Base-by-base conservation (phyloP, 768 basidiomycete species). In the Leccinellum albellum region DNA sequence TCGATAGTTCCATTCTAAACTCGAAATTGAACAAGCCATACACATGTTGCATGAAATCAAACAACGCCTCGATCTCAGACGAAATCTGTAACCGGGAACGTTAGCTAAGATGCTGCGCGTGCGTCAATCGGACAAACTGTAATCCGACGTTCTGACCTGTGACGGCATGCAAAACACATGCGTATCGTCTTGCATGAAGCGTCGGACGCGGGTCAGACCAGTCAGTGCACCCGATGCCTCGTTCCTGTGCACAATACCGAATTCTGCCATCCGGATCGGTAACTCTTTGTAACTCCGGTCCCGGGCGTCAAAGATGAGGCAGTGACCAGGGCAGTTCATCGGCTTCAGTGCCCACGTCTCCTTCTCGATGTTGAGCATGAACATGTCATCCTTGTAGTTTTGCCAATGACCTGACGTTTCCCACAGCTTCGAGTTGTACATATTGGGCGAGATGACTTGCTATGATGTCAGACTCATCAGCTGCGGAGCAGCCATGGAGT, bases 271-370 rank as follows among this genome's bases (percentile, higher is more conserved):
- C 26, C 97, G 87, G 62, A 99, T 87, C 8, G 97, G 97, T 14
- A 98, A 81, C 73, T 99, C 97, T 70, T 87, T 90, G 77, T 98
- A 98, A 59, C 86, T 88, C 60, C 97, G 85, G 72, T 97, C 95
- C 56, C 91, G 82, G 24, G 91, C 89, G 74, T 94, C 96, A 68
- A 98, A 99, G 64, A 99, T 91, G 50, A 98, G 73, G 73, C 91
- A 94, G 71, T 98, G 97, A 6, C 95, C 95, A 0, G 91, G 97
- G 77, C 97, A 98, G 74, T 99, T 99, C 97, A 99, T 99, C 20
- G 97, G 97, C 75, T 98, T 97, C 57, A 98, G 80, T 0, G 82
- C 96, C 85, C 93, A 99, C 68, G 84, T 84, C 75, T 98, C 94
- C 76, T 98, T 98, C 75, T 99, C 97, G 55, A 98, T 75, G 56